These are phyloP conservation scores for Fusarium sp. DNA, from an alignment of 2,329 filamentous ascomycete genomes.

Conservation along the genomic window DNA sequence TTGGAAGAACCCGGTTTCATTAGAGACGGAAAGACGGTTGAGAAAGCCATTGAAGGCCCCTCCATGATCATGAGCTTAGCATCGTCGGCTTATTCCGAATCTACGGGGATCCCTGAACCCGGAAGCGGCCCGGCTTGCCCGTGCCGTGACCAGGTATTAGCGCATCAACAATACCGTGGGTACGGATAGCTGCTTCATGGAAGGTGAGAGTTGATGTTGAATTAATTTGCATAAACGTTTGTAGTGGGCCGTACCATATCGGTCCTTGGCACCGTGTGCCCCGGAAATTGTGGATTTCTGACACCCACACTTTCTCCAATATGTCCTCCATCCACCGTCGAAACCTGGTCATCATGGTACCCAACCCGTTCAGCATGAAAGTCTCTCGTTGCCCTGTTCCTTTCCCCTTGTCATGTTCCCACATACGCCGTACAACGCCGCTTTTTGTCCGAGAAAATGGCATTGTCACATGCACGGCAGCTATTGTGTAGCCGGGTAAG, in stretches of 20 bases:
- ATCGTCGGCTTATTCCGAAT: neutral
- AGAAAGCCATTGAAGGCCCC: neutral
- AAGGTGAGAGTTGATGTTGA: neutral
- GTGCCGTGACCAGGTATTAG: neutral
- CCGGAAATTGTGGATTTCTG: neutral
- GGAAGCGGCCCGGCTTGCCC: neutral
- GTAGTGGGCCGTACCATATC: neutral
- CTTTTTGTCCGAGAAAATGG: neutral
- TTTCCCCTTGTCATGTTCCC: neutral
- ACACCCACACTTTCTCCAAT: neutral
- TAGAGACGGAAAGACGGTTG: neutral
- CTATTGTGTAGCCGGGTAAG: neutral
- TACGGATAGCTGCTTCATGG: neutral
- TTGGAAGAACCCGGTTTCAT: neutral
- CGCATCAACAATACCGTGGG: neutral
- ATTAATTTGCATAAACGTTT: neutral
- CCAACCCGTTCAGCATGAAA: neutral
- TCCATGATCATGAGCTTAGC: neutral
- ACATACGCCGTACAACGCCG: neutral
- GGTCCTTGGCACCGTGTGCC: neutral
- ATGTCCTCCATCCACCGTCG: neutral
- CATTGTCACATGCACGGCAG: neutral
- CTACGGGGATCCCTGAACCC: neutral
- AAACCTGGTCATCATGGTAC: neutral
- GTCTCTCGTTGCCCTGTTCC: neutral